Evolutionary conservation across 1,284 basidiomycete genomes (phyloP), one percentile per base, ranked within the genome.

Genomic region (Inonotus hispidus): DNA sequence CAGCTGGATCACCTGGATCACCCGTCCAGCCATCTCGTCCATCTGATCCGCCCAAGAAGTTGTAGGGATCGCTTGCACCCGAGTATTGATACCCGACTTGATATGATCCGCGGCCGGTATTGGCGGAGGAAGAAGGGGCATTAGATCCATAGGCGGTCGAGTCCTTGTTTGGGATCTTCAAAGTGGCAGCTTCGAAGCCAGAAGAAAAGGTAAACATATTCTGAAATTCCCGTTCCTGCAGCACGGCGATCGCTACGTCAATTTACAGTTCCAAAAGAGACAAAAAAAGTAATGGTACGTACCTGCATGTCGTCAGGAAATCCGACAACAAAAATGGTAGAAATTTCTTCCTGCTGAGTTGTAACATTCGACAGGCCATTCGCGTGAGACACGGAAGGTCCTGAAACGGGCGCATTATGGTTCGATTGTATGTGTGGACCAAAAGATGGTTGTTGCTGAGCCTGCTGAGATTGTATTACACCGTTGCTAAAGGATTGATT

Each of bases 221-320:
- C 75, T 96, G 93, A 73, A 99, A 98, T 76, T 99, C 96, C 23
- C 96, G 93, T 77, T 98, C 93, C 92, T 95, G 68, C 47, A 58
- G 63, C 19, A 60, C 58, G 62, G 68, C 64, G 25, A 29, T 53
- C 13, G 10, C 19, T 46, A 45, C 54, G 11, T 43, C 27, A 32
- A 6, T 5, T 37, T 10, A 14, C 13, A 46, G 56, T 6, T 46
- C 38, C 52, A 62, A 60, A n/a, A 4, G 46, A 23, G 25, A 10
- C 23, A 10, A 13, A 11, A 57, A 46, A 23, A 32, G 58, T 53
- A 69, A 53, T 63, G 11, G 59, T 58, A 82, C 90, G 67, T 69
- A 92, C 95, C 81, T 91, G 88, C 92, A 99, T 98, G 71, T 99
- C 96, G 66, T 99, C 97, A 2, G 96, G 96, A 73, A 99, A 99